phyloP scores from a whole-genome alignment of 1,139 yeast species.

The Eremothecium sinecaudum region DNA sequence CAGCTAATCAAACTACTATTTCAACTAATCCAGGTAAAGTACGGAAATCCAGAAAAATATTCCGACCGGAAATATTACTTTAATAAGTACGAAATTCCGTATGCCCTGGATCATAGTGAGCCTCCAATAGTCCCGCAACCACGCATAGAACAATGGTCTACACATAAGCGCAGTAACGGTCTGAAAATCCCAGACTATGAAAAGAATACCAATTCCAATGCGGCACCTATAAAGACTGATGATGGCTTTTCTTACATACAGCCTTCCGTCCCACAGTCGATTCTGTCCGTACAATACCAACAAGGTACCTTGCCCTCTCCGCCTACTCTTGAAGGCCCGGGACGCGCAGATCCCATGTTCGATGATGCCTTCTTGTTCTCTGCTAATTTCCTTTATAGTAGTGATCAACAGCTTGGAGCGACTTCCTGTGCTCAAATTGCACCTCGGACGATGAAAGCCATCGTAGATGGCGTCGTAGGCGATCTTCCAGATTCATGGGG shows the following conservation, averaged over 20 bases:
- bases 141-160: neutral
- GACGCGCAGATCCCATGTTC: constrained; percentile 2
- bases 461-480: constrained; percentile 15
- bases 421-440: constrained; percentile 33
- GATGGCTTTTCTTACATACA: neutral
- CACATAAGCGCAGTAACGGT: too few relatives aligned
- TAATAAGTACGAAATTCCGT: constrained; percentile 11
- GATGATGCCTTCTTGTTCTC: constrained; percentile 10
- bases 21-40: constrained; percentile 25
- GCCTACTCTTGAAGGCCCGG: too few relatives aligned
- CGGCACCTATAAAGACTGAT: neutral
- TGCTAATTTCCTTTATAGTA: constrained; percentile 9
- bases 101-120: neutral
- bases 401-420: constrained; percentile 5
- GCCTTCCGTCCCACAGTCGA: neutral
- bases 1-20: constrained; percentile 27
- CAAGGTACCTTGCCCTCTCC: neutral
- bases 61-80: constrained; percentile 5
- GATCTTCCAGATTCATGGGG: constrained; percentile 5
- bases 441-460: constrained; percentile 31
- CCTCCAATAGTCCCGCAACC: constrained; percentile 3
- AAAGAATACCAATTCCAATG: constrained; percentile 1
- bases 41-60: constrained; percentile 8
- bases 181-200: neutral
- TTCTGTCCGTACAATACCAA: neutral